Evolutionary conservation across 805 yeast species (phyloP), one percentile per base, ranked within the genome.

Genomic region (Suhomyces canberraensis): DNA sequence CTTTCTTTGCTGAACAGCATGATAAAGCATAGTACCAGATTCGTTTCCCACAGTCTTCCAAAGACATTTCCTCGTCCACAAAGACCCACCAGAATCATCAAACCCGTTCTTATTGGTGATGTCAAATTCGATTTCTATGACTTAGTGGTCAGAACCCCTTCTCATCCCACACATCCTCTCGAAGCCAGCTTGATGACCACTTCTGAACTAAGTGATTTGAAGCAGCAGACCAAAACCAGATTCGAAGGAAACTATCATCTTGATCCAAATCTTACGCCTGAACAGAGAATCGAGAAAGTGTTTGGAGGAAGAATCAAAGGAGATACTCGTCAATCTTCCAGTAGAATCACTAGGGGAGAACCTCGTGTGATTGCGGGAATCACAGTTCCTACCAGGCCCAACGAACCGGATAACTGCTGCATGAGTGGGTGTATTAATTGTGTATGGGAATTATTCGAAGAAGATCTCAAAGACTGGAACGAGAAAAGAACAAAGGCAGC

Each of bases 351-450:
- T 8, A 41, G 66, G 40, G 71, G 71, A 4, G 57, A 67, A 31
- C 63, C 73, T 0, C 51, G 52, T 25, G 43, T 51, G 8, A 61
- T 69, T 5, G 71, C 61, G 1, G 97, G 97, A 0, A 68, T 93
- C 0, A 58, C 55, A 6, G 95, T 91, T 0, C 96, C 96, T 3
- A 78, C 75, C n/a, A 75, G 73, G 54, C 98, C 98, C 0, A 67
- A 64, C 4, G 96, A 87, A 48, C 98, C 98, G 1, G 95, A 90
- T 49, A 89, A 91, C 58, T 91, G 98, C 59, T 91, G 98, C 60
- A 89, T 89, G 95, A 81, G 93, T 40, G 98, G 98, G 1, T 91
- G 98, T 60, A 80, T 87, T 20, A 89, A 91, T 60, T 91, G 98
- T 60, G 98, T 91, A 2, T 93, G 98, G 98, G 96, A 90, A 50